Conservation (phyloP, 2,329 filamentous ascomycete genomes). For the Pleomassaria siparia region DNA sequence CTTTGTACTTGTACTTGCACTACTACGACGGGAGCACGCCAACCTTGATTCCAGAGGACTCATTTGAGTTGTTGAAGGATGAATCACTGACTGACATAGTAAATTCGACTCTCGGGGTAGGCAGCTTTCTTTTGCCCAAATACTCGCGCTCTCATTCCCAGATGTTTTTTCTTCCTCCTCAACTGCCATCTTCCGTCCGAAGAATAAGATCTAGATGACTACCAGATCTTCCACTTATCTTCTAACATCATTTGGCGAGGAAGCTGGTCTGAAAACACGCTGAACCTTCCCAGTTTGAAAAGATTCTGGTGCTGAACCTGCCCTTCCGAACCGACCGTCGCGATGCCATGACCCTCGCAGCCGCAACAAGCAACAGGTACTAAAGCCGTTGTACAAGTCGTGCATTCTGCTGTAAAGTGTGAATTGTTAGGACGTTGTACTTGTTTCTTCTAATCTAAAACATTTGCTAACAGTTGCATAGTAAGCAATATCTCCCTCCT, state of each 20-base stretch:
- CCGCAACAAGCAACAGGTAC: constrained; percentile 50
- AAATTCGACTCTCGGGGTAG: constrained; percentile 32
- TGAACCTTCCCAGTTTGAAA: constrained; percentile 49
- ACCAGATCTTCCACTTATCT: too few species aligned
- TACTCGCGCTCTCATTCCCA: too few species aligned
- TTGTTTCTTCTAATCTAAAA: too few species aligned
- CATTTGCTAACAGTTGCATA: too few species aligned
- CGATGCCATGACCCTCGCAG: constrained; percentile 54
- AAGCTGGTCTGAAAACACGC: neutral
- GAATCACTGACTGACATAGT: constrained; percentile 26
- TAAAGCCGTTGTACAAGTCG: too few species aligned
- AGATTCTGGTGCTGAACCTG: constrained; percentile 58
- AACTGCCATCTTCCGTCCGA: neutral
- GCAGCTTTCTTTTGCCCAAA: constrained; percentile 6
- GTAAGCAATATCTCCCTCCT: too few species aligned
- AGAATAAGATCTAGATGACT: neutral
- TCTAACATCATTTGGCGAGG: too few species aligned
- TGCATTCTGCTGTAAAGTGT: too few species aligned
- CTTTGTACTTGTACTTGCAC: constrained; percentile 25
- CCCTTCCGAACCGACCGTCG: constrained; percentile 55
- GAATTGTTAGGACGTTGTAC: too few species aligned
- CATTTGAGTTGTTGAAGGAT: constrained; percentile 25
- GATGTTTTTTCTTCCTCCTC: neutral
- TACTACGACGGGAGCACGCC: constrained; percentile 13
- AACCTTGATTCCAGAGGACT: constrained; percentile 23